Evolutionary conservation across 495 filamentous ascomycete genomes (phyloP), one percentile per base, ranked within the genome.

Genomic region (Chaetomium fimeti): DNA sequence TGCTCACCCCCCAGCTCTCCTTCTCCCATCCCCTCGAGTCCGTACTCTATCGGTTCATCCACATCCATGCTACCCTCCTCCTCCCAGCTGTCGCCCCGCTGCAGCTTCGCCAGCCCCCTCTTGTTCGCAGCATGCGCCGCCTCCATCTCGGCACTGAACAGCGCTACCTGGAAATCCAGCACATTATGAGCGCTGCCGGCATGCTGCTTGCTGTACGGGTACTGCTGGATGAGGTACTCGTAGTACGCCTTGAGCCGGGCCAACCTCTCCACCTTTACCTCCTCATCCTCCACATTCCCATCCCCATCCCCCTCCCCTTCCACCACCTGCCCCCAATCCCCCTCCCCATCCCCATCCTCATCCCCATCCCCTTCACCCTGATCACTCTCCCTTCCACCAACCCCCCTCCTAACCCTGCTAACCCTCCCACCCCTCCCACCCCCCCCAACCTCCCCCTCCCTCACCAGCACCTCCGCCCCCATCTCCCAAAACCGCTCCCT

Each of bases 131-230:
- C 67, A 60, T 75, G 67, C 8, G 76, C 66, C 49, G 64, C 71
- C 47, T 79, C 75, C 62, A 78, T 69, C 69, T 82, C 79, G 54
- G 71, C 62, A 51, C 70, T 71, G 55, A 78, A 79, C 27, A 81
- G 64, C 38, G 74, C 74, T 16, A 74, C 71, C 59, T 75, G 76
- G 61, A 81, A 81, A 55, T 80, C 75, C 32, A 81, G 43, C 13
- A 75, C 75, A 60, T 64, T 71, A 1, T 40, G 24, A 0, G 49
- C 64, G 36, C 72, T 69, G 7, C 63, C 51, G 5, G 74, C 71
- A 16, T 71, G 66, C 58, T 69, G 53, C 47, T 63, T 43, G 61
- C 70, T 73, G 71, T 75, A 76, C 20, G 79, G 78, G 47, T 79
- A 67, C 55, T 76, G 66, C 62, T 73, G 71, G 58, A 76, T 75